Percentiles rank a stretch among this genome's conserved stretches.
These are phyloP conservation scores for Protea cynaroides DNA, from an alignment of 164 flowering plant genomes.

Conservation along the genomic window DNA sequence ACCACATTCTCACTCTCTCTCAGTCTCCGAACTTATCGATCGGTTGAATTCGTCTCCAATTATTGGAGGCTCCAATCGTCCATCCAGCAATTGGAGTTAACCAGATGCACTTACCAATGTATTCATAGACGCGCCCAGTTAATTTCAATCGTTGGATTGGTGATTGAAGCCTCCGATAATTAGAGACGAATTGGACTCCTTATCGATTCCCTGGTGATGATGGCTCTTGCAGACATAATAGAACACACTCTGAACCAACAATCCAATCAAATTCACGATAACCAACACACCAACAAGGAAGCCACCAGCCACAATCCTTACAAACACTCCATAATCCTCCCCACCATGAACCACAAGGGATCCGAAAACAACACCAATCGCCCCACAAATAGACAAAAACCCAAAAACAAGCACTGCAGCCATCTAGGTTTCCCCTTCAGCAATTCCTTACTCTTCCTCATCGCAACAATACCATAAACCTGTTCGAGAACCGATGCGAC, in stretches of 20 bases:
- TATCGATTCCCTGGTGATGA: conserved; percentile 86
- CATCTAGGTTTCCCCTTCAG: conserved; percentile 50
- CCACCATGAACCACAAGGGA: conserved; percentile 66
- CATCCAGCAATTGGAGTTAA: too few relatives aligned
- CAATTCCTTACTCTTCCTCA: conserved; percentile 87
- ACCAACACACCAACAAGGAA: conserved; percentile 74
- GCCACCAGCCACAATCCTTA: conserved; percentile 69
- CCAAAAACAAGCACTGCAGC: conserved; percentile 50
- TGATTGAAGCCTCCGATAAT: too few relatives aligned
- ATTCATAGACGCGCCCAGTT: too few relatives aligned
- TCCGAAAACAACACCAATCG: conserved; percentile 46
- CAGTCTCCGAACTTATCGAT: too few relatives aligned
- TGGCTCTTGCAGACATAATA: conserved; percentile 93
- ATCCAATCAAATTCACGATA: conserved; percentile 81
- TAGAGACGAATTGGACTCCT: too few relatives aligned
- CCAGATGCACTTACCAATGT: too few relatives aligned
- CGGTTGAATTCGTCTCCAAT: too few relatives aligned
- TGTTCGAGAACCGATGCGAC: conserved; percentile 88
- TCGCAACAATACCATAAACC: conserved; percentile 66
- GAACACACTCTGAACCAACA: conserved; percentile 92
- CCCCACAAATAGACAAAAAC: conserved; percentile 48
- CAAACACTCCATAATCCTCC: conserved; percentile 31
- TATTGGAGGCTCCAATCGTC: too few relatives aligned
- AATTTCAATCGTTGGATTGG: too few relatives aligned
- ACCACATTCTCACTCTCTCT: too few relatives aligned